A percentile compares a stretch with the other conserved stretches of the same genome.
Conservation (phyloP, 2,329 filamentous ascomycete species). For the Lachnellula occidentalis region DNA sequence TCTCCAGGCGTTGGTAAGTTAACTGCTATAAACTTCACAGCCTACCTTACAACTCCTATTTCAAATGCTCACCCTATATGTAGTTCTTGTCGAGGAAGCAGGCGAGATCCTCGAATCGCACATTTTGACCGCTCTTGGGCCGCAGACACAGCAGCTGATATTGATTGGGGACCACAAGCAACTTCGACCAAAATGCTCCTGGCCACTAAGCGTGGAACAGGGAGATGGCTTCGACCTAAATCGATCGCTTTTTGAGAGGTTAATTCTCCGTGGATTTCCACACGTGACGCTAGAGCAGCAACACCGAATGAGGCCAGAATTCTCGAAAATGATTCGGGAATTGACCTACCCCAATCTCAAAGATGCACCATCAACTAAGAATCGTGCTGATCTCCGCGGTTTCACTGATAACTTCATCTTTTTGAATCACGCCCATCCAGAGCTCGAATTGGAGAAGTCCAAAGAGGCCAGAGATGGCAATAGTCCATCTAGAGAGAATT, state of each 20-base stretch:
- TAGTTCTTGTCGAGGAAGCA: conserved; percentile 60
- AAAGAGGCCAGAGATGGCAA: conserved; percentile 46
- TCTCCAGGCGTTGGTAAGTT: conserved; percentile 43
- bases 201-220: conserved; percentile 54
- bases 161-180: conserved; percentile 72
- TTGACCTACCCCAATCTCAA: conserved; percentile 58
- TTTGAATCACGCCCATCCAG: conserved; percentile 54
- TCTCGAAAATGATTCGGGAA: conserved; percentile 51
- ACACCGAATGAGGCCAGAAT: conserved; percentile 64
- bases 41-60: not conserved
- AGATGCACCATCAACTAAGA: conserved; percentile 47
- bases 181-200: conserved; percentile 62
- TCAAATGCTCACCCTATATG: not conserved
- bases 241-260: conserved; percentile 61
- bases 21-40: conserved; percentile 27
- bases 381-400: conserved; percentile 46
- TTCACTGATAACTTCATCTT: conserved; percentile 58
- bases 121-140: conserved; percentile 53
- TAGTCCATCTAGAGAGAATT: conserved; percentile 53
- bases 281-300: conserved; percentile 54
- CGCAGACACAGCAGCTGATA: conserved; percentile 55
- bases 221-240: conserved; percentile 64
- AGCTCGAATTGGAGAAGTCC: conserved; percentile 40
- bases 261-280: conserved; percentile 50
- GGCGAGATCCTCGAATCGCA: conserved; percentile 69